Percentiles rank a stretch among this genome's conserved stretches.
phyloP scores from a whole-genome alignment of 2,329 filamentous ascomycete species.

The Graphilbum fragrans region DNA sequence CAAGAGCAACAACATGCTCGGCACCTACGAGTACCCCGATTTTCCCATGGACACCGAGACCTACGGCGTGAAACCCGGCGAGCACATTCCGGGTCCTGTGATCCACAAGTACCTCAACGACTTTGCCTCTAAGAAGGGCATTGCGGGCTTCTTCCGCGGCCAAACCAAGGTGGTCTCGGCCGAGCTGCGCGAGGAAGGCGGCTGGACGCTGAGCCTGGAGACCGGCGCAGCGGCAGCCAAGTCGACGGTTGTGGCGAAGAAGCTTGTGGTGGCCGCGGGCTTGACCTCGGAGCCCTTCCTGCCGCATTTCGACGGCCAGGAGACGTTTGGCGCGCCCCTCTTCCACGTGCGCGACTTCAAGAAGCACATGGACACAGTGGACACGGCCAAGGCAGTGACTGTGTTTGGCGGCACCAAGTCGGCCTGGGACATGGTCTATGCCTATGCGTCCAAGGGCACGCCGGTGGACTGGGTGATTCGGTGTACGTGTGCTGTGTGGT shows the following conservation, averaged over 20 bases:
- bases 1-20: constrained; percentile 62
- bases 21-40: constrained; percentile 62
- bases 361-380: constrained; percentile 25
- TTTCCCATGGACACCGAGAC: constrained; percentile 53
- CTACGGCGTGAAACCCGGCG: constrained; percentile 31
- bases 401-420: constrained; percentile 54
- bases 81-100: constrained; percentile 34
- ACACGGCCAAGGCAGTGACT: constrained; percentile 30
- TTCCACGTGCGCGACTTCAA: constrained; percentile 38
- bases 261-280: constrained; percentile 43
- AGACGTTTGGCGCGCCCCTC: constrained; percentile 29
- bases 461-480: constrained; percentile 50
- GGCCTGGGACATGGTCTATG: constrained; percentile 53
- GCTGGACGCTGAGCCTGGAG: constrained; percentile 29
- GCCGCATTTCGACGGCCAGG: constrained; percentile 32
- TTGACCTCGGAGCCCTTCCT: constrained; percentile 37
- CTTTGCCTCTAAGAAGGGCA: constrained; percentile 30
- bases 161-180: constrained; percentile 26
- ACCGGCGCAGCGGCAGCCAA: constrained; percentile 8
- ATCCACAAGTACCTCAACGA: constrained; percentile 34
- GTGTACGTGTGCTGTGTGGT: constrained; percentile 17
- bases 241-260: constrained; percentile 24
- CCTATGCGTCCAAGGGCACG: constrained; percentile 41
- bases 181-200: constrained; percentile 26
- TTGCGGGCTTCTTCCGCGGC: constrained; percentile 26